Conservation (phyloP, 2,329 filamentous ascomycete genomes). For the Penicillium verrucosum region DNA sequence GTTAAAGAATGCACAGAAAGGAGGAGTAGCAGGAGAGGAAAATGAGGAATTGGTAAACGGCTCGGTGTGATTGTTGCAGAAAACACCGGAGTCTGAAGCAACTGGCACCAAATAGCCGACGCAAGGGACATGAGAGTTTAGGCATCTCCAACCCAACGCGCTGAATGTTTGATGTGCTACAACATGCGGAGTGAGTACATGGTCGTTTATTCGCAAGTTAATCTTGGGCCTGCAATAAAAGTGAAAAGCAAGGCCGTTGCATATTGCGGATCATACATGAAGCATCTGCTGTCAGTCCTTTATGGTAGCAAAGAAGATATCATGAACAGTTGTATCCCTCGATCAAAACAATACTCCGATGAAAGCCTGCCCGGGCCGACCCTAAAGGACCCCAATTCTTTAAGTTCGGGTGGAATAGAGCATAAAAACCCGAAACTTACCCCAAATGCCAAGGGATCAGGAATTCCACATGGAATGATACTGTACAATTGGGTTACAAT, state of each 20-base stretch:
- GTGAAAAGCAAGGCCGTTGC: neutral
- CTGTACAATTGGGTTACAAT: neutral
- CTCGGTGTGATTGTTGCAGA: neutral
- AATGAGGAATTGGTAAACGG: neutral
- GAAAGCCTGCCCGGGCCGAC: neutral
- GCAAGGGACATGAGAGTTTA: conserved; percentile 3
- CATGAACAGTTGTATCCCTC: neutral
- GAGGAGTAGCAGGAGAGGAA: neutral
- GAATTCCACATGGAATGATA: conserved; percentile 6
- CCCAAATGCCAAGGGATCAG: neutral
- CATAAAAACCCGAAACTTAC: neutral
- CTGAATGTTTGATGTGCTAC: neutral
- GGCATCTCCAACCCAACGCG: neutral
- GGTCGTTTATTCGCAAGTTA: neutral
- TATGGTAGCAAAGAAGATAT: neutral
- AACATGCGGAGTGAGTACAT: neutral
- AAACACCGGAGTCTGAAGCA: neutral
- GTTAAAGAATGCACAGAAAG: conserved; percentile 1
- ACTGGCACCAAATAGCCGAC: neutral
- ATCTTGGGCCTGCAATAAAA: no score
- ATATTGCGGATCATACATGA: neutral
- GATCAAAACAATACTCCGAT: neutral
- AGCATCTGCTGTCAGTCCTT: neutral
- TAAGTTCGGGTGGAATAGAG: neutral
- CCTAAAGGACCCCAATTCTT: neutral